A percentile compares a stretch with the other conserved stretches of the same genome.
These are phyloP conservation scores for Heracleum sosnowskyi DNA, from an alignment of 129 eudicot genomes.

Conservation along the genomic window DNA sequence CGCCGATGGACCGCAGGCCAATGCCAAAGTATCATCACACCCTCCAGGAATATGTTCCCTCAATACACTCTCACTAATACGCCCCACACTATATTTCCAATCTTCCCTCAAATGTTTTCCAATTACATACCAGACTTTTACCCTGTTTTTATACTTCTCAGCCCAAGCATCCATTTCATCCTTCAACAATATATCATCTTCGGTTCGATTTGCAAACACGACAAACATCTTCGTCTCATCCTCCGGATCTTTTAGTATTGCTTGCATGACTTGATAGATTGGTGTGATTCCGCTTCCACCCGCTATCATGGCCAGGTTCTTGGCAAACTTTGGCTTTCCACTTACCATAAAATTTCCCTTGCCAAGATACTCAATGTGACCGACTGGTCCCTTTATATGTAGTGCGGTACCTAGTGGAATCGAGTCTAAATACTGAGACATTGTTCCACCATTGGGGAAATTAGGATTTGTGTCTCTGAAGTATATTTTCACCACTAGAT, in stretches of 20 bases:
- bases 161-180: conserved; percentile 83
- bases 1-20: conserved; percentile 92
- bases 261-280: conserved; percentile 89
- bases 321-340: conserved; percentile 64
- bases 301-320: conserved; percentile 72
- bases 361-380: conserved; percentile 88
- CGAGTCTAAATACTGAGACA: conserved; percentile 72
- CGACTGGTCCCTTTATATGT: conserved; percentile 87
- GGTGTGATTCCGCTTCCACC: conserved; percentile 99
- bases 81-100: conserved; percentile 75
- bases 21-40: conserved; percentile 40
- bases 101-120: conserved; percentile 34
- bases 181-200: conserved; percentile 70
- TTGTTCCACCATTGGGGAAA: conserved; percentile 83
- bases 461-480: conserved; percentile 52
- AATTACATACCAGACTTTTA: conserved; percentile 90
- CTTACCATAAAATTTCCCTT: conserved; percentile 56
- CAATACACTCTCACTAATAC: conserved; percentile 44
- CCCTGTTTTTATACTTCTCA: conserved; percentile 38
- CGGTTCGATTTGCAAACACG: conserved; percentile 87
- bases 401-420: conserved; percentile 41
- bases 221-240: conserved; percentile 77
- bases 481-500: conserved; percentile 74
- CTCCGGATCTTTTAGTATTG: conserved; percentile 70
- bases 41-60: conserved; percentile 58